phyloP scores from a whole-genome alignment of 2,329 filamentous ascomycete genomes.

The Xylariales sp. region DNA sequence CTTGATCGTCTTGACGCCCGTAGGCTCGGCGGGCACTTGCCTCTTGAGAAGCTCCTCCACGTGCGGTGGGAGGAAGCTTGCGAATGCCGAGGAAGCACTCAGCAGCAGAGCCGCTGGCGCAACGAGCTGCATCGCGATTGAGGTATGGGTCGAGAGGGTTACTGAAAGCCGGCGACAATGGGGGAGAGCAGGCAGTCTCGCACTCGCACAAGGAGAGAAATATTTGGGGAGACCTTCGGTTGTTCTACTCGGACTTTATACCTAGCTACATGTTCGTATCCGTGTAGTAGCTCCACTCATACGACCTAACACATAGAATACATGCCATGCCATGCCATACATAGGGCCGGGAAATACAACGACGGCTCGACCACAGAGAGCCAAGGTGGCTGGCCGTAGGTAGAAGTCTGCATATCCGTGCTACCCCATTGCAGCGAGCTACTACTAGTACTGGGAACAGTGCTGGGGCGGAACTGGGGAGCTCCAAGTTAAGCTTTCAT shows the following conservation, averaged over 20 bases:
- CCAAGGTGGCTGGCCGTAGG: too few relatives aligned
- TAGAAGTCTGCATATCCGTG: neutral
- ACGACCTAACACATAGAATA: neutral
- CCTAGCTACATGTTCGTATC: conserved; percentile 20
- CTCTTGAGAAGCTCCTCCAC: conserved; percentile 45
- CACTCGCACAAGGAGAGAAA: conserved; percentile 6
- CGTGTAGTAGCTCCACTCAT: conserved; percentile 17
- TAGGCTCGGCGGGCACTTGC: conserved; percentile 55
- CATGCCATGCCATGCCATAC: neutral
- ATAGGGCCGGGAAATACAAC: neutral
- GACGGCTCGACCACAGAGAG: neutral
- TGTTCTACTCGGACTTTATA: conserved; percentile 23
- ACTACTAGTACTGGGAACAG: too few relatives aligned
- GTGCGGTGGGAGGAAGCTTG: conserved; percentile 39
- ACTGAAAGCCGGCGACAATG: neutral
- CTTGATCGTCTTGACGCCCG: conserved; percentile 57
- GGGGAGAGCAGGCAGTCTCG: neutral
- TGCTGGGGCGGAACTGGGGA: too few relatives aligned
- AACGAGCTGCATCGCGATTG: conserved; percentile 29
- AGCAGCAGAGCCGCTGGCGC: conserved; percentile 39
- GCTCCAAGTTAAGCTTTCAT: neutral
- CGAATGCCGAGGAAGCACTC: conserved; percentile 32
- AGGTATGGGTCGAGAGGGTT: neutral
- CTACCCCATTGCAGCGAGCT: conserved; percentile 1
- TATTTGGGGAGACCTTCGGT: neutral